A percentile compares a stretch with the other conserved stretches of the same genome.
Evolutionary conservation across 179 eudicot species (phyloP).

Genomic region (Amaranthus tricolor): DNA sequence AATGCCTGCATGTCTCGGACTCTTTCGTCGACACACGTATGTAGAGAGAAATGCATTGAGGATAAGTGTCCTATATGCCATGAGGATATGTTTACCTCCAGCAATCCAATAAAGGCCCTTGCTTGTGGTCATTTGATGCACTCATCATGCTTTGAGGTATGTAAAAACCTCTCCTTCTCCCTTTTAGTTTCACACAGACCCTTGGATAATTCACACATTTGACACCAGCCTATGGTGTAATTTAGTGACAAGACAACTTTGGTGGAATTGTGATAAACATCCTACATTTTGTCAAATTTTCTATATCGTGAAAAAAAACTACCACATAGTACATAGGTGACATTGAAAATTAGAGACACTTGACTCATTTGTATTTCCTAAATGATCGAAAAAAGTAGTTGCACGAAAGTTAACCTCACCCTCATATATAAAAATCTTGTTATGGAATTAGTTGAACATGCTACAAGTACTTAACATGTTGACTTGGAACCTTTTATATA

Average conservation of each 20-base stretch:
- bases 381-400: too few species aligned
- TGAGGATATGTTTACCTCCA: conserved; percentile 83
- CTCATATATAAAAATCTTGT: too few species aligned
- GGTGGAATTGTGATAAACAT: background rate
- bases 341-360: too few species aligned
- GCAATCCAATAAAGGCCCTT: conserved; percentile 76
- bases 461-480: background rate
- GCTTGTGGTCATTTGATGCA: conserved; percentile 97
- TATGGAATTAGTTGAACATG: too few species aligned
- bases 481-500: background rate
- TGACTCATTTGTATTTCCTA: too few species aligned
- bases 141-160: conserved; percentile 90
- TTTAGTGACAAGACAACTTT: background rate
- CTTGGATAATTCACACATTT: background rate
- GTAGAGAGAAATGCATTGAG: conserved; percentile 85
- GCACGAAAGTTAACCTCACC: too few species aligned
- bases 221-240: background rate
- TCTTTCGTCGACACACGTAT: conserved; percentile 54
- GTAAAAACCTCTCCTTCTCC: conserved; percentile 2
- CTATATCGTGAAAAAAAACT: too few species aligned
- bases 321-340: too few species aligned
- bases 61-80: conserved; percentile 95
- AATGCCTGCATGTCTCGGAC: conserved; percentile 88
- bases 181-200: background rate
- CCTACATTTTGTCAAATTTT: too few species aligned